phyloP scores from a whole-genome alignment of 768 basidiomycete genomes.

The Tulasnella sp. region DNA sequence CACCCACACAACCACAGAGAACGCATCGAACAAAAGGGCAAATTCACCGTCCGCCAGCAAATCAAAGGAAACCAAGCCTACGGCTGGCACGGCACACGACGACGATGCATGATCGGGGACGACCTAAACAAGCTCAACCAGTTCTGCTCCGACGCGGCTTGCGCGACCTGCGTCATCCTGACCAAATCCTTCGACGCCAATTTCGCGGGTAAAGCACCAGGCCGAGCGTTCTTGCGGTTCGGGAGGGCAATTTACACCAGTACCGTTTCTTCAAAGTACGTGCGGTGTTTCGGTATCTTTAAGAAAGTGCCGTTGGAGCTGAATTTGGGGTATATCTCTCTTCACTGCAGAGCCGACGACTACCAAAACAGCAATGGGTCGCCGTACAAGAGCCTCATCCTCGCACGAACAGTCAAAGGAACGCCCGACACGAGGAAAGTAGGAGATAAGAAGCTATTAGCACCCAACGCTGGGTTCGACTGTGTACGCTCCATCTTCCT shows the following conservation, averaged over 20 bases:
- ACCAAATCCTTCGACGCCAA: constrained; percentile 13
- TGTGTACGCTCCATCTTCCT: background rate
- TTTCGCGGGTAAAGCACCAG: constrained; percentile 12
- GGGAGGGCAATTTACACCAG: constrained; percentile 9
- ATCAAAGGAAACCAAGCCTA: constrained; percentile 16
- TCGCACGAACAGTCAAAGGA: constrained; percentile 18
- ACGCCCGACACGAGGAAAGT: background rate
- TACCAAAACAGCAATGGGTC: constrained; percentile 1
- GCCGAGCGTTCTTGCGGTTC: constrained; percentile 15
- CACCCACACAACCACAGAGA: background rate
- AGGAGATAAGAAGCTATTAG: constrained; percentile 7
- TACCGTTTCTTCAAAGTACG: constrained; percentile 2
- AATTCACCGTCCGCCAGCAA: background rate
- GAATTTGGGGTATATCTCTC: background rate
- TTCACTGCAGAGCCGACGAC: constrained; percentile 13
- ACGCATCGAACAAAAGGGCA: constrained; percentile 10
- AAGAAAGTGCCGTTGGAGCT: background rate
- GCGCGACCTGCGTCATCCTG: constrained; percentile 19
- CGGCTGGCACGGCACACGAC: constrained; percentile 18
- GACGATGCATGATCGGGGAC: constrained; percentile 8
- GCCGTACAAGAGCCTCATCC: constrained; percentile 6
- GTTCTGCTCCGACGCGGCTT: background rate
- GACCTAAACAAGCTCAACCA: constrained; percentile 7
- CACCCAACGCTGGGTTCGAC: background rate
- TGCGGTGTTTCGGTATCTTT: background rate